These are phyloP conservation scores for Microbotryomycetes sp. DNA, from an alignment of 1,284 basidiomycete genomes.

Conservation along the genomic window DNA sequence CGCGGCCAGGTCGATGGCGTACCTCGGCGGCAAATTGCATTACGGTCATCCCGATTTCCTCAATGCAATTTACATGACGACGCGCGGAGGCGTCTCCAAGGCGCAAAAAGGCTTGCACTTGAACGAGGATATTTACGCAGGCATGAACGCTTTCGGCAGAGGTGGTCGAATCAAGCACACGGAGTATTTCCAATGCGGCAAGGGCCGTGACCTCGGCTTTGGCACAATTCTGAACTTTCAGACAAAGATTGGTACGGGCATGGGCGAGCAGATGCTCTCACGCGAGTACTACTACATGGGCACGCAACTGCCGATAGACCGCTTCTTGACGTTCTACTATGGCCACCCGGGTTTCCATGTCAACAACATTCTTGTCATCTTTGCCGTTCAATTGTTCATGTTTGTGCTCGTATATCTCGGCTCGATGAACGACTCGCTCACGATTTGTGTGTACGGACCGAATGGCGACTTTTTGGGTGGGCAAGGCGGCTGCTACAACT, in stretches of 20 bases:
- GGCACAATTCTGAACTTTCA: constrained; percentile 99
- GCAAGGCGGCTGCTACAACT: constrained; percentile 82
- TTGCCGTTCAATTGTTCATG: constrained; percentile 89
- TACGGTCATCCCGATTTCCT: constrained; percentile 99
- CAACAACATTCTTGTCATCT: constrained; percentile 97
- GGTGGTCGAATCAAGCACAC: constrained; percentile 98
- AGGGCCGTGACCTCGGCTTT: constrained; percentile 97
- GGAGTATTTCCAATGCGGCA: constrained; percentile 97
- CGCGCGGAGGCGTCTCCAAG: constrained; percentile 95
- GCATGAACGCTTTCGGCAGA: constrained; percentile 96
- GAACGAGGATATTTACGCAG: constrained; percentile 99
- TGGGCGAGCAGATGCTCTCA: constrained; percentile 99
- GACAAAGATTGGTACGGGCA: constrained; percentile 98
- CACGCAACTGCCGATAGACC: constrained; percentile 95
- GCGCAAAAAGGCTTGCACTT: constrained; percentile 97
- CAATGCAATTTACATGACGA: constrained; percentile 96
- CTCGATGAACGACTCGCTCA: constrained; percentile 70
- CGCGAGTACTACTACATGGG: constrained; percentile 99
- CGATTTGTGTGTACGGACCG: constrained; percentile 67
- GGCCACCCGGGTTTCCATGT: constrained; percentile 98
- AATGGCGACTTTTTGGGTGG: constrained; percentile 62
- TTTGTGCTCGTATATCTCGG: constrained; percentile 77
- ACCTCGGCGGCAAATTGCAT: constrained; percentile 97
- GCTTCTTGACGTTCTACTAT: constrained; percentile 99
- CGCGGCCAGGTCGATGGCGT: constrained; percentile 86